Percentiles rank a stretch among this genome's conserved stretches.
Conservation (phyloP, 1,284 basidiomycete genomes). For the Ceratobasidium sp. region DNA sequence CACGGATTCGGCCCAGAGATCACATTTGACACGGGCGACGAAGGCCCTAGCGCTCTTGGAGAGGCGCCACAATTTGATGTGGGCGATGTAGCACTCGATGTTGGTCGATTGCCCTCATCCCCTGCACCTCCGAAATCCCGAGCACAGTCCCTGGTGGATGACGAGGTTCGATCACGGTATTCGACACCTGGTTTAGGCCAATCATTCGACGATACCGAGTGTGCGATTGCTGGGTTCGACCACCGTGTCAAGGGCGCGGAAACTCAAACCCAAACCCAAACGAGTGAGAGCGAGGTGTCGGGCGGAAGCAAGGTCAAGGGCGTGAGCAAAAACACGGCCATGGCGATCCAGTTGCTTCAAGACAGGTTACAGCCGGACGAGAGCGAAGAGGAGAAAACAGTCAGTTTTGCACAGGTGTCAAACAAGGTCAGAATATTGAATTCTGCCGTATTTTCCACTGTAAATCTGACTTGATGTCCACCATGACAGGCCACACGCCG, state of each 20-base stretch:
- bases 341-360: slow-evolving; percentile 85
- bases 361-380: slow-evolving; percentile 71
- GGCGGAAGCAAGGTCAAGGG: slow-evolving; percentile 68
- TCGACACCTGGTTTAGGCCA: slow-evolving; percentile 75
- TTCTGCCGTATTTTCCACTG: slow-evolving; percentile 30
- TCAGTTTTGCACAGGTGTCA: slow-evolving; percentile 80
- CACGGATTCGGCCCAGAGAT: slow-evolving; percentile 37
- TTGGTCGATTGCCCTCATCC: slow-evolving; percentile 20
- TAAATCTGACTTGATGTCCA: slow-evolving; percentile 41
- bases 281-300: slow-evolving; percentile 59
- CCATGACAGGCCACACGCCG: slow-evolving; percentile 78
- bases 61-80: slow-evolving; percentile 34
- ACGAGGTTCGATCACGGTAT: slow-evolving; percentile 59
- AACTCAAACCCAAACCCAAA: slow-evolving; percentile 59
- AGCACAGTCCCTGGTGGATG: slow-evolving; percentile 40
- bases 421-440: slow-evolving; percentile 68
- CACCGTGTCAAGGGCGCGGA: slow-evolving; percentile 61
- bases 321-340: slow-evolving; percentile 90
- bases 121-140: slow-evolving; percentile 35
- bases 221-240: slow-evolving; percentile 87
- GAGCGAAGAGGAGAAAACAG: slow-evolving; percentile 62
- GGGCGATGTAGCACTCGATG: slow-evolving; percentile 28
- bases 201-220: slow-evolving; percentile 73
- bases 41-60: slow-evolving; percentile 31
- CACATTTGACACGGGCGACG: slow-evolving; percentile 36